Base-by-base conservation (phyloP, 129 eudicot genomes). In the Dittrichia graveolens region DNA sequence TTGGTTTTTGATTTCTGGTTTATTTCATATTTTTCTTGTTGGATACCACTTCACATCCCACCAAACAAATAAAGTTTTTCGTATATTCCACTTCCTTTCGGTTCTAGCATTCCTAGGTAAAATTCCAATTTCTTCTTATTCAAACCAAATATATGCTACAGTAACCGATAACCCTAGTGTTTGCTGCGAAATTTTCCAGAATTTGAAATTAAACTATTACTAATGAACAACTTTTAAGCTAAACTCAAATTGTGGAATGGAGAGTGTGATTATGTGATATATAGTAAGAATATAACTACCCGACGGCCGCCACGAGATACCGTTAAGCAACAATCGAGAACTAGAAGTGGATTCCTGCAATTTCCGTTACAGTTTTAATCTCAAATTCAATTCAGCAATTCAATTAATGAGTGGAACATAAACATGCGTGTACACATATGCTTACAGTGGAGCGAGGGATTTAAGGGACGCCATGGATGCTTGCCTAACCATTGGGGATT, bases 301-400 rank as follows among this genome's bases (percentile, higher is more conserved):
- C 98, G 78, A 24, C 98, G 89, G 41, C 98, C 98, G n/a, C 96
- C 96, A 44, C 96, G 92, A 12, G 98, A 90, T 10, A 94, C 92
- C 8, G 84, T 77, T 45, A 84, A 86, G 82, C 98, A 94, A 43
- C 96, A 90, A 80, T 94, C 98, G 14, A 94, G 96, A 61, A 94
- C 96, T 78, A 94, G 81, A 19, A 94, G 92, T 5, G 98, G 98
- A 18, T 94, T 94, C 86, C 98, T 94, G 82, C 54, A 24, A 72
- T 46, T 63, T 6, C 48, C 54, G 44, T 14, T 6, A 55, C 75
- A 70, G 41, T 56, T 12, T 39, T 49, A 49, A 67, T 15, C 34
- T 34, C 41, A 49, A 69, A 11, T 46, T 50, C 50, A 18, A 58
- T 43, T 56, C 57, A 49, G 34, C 16, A 53, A 54, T 18, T 48